Evolutionary conservation across 2,329 filamentous ascomycete species (phyloP), one percentile per base, ranked within the genome.

Genomic region (Penicillium sp.): DNA sequence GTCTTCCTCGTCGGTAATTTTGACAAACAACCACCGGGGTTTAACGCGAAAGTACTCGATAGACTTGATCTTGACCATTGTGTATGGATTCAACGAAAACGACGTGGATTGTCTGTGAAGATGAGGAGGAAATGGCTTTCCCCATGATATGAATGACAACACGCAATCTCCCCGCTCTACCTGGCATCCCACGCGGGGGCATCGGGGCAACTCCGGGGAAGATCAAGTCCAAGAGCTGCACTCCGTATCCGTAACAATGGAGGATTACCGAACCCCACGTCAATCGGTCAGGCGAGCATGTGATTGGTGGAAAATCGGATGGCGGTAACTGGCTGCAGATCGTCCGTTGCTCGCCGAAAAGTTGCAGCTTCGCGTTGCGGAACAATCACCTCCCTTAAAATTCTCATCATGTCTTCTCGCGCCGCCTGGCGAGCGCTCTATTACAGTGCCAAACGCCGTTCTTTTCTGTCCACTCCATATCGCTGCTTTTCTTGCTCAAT

Each of bases 11-110:
- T 88, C 83, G 1, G 76, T 80, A 48, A 88, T 75, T 60, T 88
- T 88, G 48, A 88, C 83, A 49, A 88, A 85, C 1, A 88, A 69
- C 84, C 84, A 88, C 16, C 84, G 72, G 6, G 84, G 84, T 34
- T 80, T 80, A 3, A 88, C 78, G 13, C 83, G 76, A 56, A 86
- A 87, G 54, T 86, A 85, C 48, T 86, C 82, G 33, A 88, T 78
- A 6, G 57, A 72, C 41, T 73, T 70, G 51, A 85, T 84, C 47
- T 76, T 79, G 0, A 71, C 72, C 79, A 84, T n/a, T n/a, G n/a
- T n/a, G n/a, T n/a, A n/a, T n/a, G n/a, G n/a, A n/a, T n/a, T n/a
- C n/a, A n/a, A n/a, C n/a, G n/a, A n/a, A n/a, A n/a, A n/a, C n/a
- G n/a, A n/a, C n/a, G n/a, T n/a, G n/a, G n/a, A n/a, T n/a, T n/a